Base-by-base conservation (phyloP, 805 yeast species). In the Cyberlindnera bimundalis region DNA sequence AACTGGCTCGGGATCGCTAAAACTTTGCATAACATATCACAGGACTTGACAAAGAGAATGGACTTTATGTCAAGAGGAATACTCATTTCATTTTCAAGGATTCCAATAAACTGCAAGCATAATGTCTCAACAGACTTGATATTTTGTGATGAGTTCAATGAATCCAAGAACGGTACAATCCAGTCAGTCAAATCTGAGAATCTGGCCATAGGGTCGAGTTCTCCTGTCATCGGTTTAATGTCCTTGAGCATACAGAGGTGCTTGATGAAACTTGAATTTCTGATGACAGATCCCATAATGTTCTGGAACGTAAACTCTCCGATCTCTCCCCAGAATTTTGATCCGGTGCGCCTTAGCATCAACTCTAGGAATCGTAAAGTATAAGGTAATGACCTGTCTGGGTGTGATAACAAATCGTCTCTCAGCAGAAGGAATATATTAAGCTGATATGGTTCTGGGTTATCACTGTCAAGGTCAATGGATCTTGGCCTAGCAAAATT, bases 281-380 rank as follows among this genome's bases (percentile, higher is more conserved):
- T 73, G 34, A 82, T 68, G 1, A 83, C 66, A 14, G 78, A 70
- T 47, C 82, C 89, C 37, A 84, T 58, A 32, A 81, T 65, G 44
- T 78, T 79, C 21, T 67, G 69, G 44, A 73, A 75, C 2, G 75
- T 73, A 45, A 66, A 73, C 0, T 85, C 86, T 1, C 72, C 63
- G 4, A 79, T 67, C 19, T 62, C 50, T 0, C 57, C 51, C 91
- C 93, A 86, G 43, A 81, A 75, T 3, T 64, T 62, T 0, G 52
- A 15, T 7, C 68, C 71, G 10, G 78, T 63, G 29, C 65, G 65
- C 3, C 49, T 44, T 18, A 84, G 58, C 1, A 81, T 58, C 7
- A 67, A 44, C 12, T 66, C 54, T 25, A 84, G 67, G 3, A 76
- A 74, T 40, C 76, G 64, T n/a, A 87, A 61, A 4, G 83, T 58